These are phyloP conservation scores for Wickerhamiella bombiphila DNA, from an alignment of 805 yeast species.

Conservation along the genomic window DNA sequence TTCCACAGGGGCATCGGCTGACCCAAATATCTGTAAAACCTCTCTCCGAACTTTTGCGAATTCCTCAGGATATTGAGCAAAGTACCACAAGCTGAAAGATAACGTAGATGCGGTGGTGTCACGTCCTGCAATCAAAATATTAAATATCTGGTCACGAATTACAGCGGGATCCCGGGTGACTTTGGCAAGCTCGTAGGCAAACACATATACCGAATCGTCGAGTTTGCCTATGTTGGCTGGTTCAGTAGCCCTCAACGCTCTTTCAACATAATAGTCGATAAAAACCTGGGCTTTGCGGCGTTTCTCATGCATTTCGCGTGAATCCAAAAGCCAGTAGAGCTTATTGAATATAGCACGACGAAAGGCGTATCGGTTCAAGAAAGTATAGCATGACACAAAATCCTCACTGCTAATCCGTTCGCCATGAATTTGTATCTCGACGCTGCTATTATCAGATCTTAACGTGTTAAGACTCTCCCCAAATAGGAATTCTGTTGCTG, in stretches of 20 bases:
- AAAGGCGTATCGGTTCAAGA: conserved; percentile 6
- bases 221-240: conserved; percentile 18
- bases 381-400: conserved; percentile 16
- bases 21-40: conserved; percentile 13
- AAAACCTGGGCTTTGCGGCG: conserved; percentile 22
- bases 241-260: conserved; percentile 22
- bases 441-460: too few species aligned
- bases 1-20: neutral
- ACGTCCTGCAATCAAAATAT: conserved; percentile 35
- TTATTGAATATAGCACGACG: conserved; percentile 6
- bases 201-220: conserved; percentile 23
- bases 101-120: conserved; percentile 37
- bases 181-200: conserved; percentile 32
- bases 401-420: conserved; percentile 16
- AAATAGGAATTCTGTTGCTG: conserved; percentile 21
- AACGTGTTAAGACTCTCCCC: conserved; percentile 15
- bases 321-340: conserved; percentile 11
- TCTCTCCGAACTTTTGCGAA: conserved; percentile 25
- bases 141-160: conserved; percentile 33
- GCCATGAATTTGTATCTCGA: conserved; percentile 4
- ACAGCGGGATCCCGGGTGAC: conserved; percentile 31
- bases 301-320: conserved; percentile 22
- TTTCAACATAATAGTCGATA: conserved; percentile 28
- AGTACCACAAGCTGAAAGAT: conserved; percentile 29
- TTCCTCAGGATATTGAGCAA: conserved; percentile 29